Conservation (phyloP, 2,329 filamentous ascomycete species). For the Fusarium circinatum region DNA sequence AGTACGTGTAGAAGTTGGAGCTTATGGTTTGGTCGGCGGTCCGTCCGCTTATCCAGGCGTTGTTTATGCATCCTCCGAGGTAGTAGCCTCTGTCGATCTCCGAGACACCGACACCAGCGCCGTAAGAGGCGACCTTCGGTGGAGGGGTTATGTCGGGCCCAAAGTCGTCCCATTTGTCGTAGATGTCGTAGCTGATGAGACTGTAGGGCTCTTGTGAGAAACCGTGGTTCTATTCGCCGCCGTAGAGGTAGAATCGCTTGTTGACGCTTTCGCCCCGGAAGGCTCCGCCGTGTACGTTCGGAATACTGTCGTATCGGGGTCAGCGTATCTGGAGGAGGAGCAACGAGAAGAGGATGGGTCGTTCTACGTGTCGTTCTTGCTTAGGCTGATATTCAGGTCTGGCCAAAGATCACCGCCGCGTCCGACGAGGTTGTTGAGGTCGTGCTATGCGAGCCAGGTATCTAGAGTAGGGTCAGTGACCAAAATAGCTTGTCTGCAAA, state of each 20-base stretch:
- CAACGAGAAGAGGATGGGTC: too few species aligned
- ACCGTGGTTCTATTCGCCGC: neutral
- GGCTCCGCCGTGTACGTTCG: neutral
- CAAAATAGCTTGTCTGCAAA: too few species aligned
- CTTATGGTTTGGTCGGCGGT: neutral
- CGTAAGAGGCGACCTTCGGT: neutral
- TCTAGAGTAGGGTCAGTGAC: too few species aligned
- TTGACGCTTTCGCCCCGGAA: neutral
- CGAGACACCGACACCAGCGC: neutral
- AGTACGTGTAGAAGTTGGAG: neutral
- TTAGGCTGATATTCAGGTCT: neutral
- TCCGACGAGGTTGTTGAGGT: neutral
- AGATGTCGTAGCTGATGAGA: neutral
- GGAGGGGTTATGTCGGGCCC: neutral
- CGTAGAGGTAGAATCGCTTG: neutral
- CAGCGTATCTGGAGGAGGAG: too few species aligned
- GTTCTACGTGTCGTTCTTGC: too few species aligned
- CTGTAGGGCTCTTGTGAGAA: neutral
- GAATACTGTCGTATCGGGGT: too few species aligned
- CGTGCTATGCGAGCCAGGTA: too few species aligned
- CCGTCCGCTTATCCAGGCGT: slow-evolving; percentile 1
- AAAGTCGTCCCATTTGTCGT: slow-evolving; percentile 5
- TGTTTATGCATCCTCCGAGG: neutral
- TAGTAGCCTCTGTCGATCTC: neutral
- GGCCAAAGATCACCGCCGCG: neutral